Conservation (phyloP, 2,329 filamentous ascomycete genomes). For the Teratosphaeria nubilosa region DNA sequence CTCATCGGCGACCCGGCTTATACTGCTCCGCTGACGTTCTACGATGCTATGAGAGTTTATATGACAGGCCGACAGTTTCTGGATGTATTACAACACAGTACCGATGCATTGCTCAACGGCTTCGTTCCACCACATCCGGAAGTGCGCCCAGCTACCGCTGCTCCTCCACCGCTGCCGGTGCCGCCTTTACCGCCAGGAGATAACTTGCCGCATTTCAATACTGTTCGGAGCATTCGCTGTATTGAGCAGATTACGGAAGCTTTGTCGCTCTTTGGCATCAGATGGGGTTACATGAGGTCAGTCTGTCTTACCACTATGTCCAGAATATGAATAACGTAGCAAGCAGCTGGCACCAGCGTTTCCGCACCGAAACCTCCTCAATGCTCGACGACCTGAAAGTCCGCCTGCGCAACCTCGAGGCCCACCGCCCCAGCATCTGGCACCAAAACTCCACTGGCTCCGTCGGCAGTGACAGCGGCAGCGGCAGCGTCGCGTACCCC, state of each 20-base stretch:
- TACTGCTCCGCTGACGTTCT: slow-evolving; percentile 67
- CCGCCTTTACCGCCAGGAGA: slow-evolving; percentile 20
- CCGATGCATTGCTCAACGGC: slow-evolving; percentile 34
- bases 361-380: slow-evolving; percentile 34
- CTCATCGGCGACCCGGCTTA: slow-evolving; percentile 51
- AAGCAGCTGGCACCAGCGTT: slow-evolving; percentile 37
- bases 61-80: slow-evolving; percentile 53
- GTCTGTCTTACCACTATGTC: neutral
- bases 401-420: slow-evolving; percentile 26
- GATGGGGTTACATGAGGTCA: slow-evolving; percentile 38
- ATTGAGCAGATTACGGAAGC: slow-evolving; percentile 39
- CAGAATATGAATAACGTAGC: slow-evolving; percentile 3
- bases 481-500: slow-evolving; percentile 12
- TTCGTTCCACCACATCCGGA: slow-evolving; percentile 31
- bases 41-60: slow-evolving; percentile 76
- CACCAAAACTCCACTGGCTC: slow-evolving; percentile 17
- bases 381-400: slow-evolving; percentile 34
- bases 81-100: slow-evolving; percentile 45
- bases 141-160: slow-evolving; percentile 27
- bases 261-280: slow-evolving; percentile 35
- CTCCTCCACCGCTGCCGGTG: slow-evolving; percentile 25
- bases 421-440: slow-evolving; percentile 20
- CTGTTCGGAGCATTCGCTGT: slow-evolving; percentile 33
- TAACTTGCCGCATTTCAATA: slow-evolving; percentile 23
- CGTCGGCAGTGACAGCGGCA: slow-evolving; percentile 15